phyloP scores from a whole-genome alignment of 768 basidiomycete genomes.

The Lenzites betulinus region DNA sequence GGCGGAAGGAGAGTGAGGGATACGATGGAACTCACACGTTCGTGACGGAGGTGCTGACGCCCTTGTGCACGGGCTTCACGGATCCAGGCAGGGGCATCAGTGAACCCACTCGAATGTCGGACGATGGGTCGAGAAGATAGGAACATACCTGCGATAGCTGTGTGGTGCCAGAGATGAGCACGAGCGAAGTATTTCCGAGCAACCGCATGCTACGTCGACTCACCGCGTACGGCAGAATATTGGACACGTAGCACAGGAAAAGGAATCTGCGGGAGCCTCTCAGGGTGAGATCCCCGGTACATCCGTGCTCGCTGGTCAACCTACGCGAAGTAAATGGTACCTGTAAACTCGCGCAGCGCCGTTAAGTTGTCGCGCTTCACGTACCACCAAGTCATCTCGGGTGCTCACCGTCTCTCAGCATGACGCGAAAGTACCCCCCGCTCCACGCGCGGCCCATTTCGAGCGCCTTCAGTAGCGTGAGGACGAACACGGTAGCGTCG shows the following conservation, averaged over 20 bases:
- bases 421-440: background rate
- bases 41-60: constrained; percentile 8
- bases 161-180: too few relatives aligned
- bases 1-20: background rate
- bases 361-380: background rate
- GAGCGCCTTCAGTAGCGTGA: constrained; percentile 1
- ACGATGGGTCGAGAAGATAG: too few relatives aligned
- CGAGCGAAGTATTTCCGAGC: too few relatives aligned
- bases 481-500: constrained; percentile 6
- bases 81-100: background rate
- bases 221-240: constrained; percentile 5
- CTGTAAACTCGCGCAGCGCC: background rate
- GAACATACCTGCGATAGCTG: background rate
- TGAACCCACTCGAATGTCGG: background rate
- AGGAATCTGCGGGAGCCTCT: background rate
- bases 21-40: background rate
- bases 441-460: background rate
- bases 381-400: too few relatives aligned
- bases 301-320: background rate
- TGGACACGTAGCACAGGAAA: constrained; percentile 1
- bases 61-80: constrained; percentile 1
- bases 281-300: too few relatives aligned
- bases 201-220: background rate
- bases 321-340: constrained; percentile 5
- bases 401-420: constrained; percentile 11